phyloP scores from a whole-genome alignment of 2,329 filamentous ascomycete species.

The Fusarium mundagurra region DNA sequence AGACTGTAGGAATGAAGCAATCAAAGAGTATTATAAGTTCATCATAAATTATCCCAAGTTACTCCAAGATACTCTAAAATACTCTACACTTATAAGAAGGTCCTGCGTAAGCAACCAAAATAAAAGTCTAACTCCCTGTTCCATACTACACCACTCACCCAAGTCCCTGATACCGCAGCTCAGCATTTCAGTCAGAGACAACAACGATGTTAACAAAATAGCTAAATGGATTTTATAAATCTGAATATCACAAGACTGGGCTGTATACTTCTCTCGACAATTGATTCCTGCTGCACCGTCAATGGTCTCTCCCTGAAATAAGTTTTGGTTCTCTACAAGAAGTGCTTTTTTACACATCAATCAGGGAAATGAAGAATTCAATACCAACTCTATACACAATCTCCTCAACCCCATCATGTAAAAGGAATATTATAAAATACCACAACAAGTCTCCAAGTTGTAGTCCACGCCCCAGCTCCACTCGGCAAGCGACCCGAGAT shows the following conservation, averaged over 20 bases:
- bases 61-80: fast-evolving
- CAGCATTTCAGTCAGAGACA: fast-evolving
- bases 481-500: background rate
- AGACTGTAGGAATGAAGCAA: too few species aligned
- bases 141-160: too few species aligned
- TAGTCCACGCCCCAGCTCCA: background rate
- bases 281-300: background rate
- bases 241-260: fast-evolving
- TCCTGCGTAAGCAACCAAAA: fast-evolving
- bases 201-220: fast-evolving
- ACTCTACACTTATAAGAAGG: fast-evolving
- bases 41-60: fast-evolving
- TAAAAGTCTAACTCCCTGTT: too few species aligned
- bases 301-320: background rate
- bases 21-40: too few species aligned
- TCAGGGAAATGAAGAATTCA: background rate
- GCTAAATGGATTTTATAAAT: background rate
- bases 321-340: background rate
- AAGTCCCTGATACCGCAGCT: background rate
- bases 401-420: background rate
- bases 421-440: fast-evolving
- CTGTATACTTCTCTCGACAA: fast-evolving
- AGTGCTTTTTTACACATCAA: fast-evolving
- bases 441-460: background rate
- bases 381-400: fast-evolving